Base-by-base conservation (phyloP, 108 stramenopile genomes). In the Nitzschia palea region DNA sequence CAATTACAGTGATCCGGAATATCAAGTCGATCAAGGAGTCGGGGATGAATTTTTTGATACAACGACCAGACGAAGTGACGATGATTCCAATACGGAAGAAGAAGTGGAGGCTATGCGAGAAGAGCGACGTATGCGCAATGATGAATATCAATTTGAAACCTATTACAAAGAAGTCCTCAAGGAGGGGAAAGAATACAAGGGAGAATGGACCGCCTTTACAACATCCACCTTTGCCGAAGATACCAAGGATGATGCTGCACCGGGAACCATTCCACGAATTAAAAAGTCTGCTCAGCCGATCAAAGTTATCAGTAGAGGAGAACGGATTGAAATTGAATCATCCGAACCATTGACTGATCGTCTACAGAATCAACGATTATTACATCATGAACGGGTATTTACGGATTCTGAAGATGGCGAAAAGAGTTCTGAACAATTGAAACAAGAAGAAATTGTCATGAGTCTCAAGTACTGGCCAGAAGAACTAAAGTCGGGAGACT, bases 131-230 rank as follows among this genome's bases (percentile, higher is more conserved):
- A 45, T 68, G 3, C 59, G 70, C 28, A 95, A 95, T 66, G 94
- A 95, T 61, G 89, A 93, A 65, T 95, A 74, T 64, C 94, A 95
- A 65, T 95, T 95, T 65, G 87, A 95, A 70, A 92, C 91, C 18
- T 95, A 91, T 61, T 90, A 82, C 67, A 70, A 76, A 17, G 47
- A 78, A 1, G 69, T 86, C 15, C 73, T 86, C 10, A 71, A 84
- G 32, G 69, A 77, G 9, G 94, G 94, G 14, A 65, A 83, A 28
- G 73, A 76, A 23, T 85, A 62, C 67, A 65, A 82, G 51, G 94
- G 94, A 34, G 94, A 90, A 74, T 95, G 94, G 94, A 87, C 85
- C 28, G 86, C 89, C 30, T 95, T 85, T 67, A 77, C 78, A 52
- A 88, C 90, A 0, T 82, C 78, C 48, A 90, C 92, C 53, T 90